Base-by-base conservation (phyloP, 176 grass and related monocot genomes). In the Neostapfia colusana region DNA sequence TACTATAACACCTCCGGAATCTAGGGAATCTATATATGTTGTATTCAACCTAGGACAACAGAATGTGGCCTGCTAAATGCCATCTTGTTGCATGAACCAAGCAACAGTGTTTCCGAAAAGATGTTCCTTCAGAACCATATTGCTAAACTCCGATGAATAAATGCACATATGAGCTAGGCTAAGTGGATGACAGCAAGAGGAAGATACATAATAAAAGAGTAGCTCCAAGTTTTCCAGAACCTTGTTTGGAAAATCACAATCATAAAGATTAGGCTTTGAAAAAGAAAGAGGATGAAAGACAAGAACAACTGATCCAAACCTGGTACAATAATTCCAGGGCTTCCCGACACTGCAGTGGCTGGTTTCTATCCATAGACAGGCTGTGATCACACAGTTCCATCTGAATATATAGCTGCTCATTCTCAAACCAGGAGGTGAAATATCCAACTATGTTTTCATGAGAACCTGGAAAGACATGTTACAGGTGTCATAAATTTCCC, bases 361-460 rank as follows among this genome's bases (percentile, higher is more conserved):
- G 81, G 63, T 63, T 72, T 82, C 25, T 67, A 36, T 80, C 88
- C 44, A 85, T 77, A 64, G 77, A 84, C 59, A 95, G 49, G 63
- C 89, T 88, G 20, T 54, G 16, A 57, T 95, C 91, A 34, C 95
- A 98, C 4, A 98, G 85, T 86, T 98, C 95, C 91, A 95, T 95
- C 82, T 98, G 95, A 90, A 98, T 95, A 80, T 72, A 95, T 17
- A 98, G 87, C 35, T 88, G 85, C 40, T 88, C 83, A 49, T 92
- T 90, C 84, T 98, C 95, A 82, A 95, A 98, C 95, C 95, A 98
- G 65, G 95, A 98, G 49, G 76, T 92, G 87, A 94, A 94, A 72
- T 98, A 98, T 72, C 86, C 80, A 74, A 98, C 83, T 80, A 98
- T 90, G 63, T 95, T 98, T 69, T 98, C 89, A 83, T 98, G 91